Base-by-base conservation (phyloP, 2,329 filamentous ascomycete species). In the Cordyceps cicadae region DNA sequence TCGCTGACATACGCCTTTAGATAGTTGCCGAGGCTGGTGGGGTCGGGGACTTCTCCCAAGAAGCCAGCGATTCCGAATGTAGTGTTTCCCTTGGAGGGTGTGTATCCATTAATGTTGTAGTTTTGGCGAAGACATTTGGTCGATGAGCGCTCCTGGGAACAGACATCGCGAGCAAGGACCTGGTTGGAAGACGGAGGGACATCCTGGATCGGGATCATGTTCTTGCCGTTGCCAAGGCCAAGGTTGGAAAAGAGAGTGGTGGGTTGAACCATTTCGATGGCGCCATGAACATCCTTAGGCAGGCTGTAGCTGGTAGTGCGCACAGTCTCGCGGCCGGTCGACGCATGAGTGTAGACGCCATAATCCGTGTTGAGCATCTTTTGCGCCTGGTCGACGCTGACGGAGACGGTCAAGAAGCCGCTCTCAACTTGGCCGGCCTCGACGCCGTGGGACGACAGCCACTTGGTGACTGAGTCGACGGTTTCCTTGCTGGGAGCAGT, bases 281-380 rank as follows among this genome's bases (percentile, higher is more conserved):
- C 52, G 29, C 51, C 49, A 43, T 61, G 48, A 7, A 63, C 45
- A 19, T 45, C 39, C 5, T 26, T 5, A 12, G 62, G 58, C 17
- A 63, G 37, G 41, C 62, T 61, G 49, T 63, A 63, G 53, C 54
- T 62, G 32, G 60, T 62, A n/a, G 60, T 50, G 49, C 60, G 60
- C 12, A 62, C 49, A 52, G 49, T 53, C 29, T 57, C 19, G 49
- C 60, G 60, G 14, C 60, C 60, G 7, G 60, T 62, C 19, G 26
- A 15, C 21, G 49, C 29, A 5, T 62, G 37, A 17, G 39, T 51
- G 54, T 62, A 62, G 29, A 62, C 46, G 14, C 54, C 54, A 26
- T 62, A 62, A 54, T 62, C 60, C 12, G 60, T 54, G 34, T 62
- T 49, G 19, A 62, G 49, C 39, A 62, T 17, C 46, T 62, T 49